Base-by-base conservation (phyloP, 2,329 filamentous ascomycete species). In the Eutypella sp. region DNA sequence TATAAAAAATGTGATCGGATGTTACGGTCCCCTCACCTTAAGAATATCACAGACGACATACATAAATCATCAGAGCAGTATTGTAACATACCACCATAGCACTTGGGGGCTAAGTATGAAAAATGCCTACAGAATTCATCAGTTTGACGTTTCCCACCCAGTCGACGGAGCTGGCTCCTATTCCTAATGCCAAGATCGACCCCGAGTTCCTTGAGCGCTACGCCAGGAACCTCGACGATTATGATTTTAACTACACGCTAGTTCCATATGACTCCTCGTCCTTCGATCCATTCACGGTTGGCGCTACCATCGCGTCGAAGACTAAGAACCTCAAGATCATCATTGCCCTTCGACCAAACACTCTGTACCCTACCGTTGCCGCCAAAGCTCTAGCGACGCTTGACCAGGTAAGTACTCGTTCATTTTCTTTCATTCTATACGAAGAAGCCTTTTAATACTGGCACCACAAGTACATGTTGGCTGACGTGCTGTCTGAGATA, bases 301-400 rank as follows among this genome's bases (percentile, higher is more conserved):
- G 76, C 19, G 77, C 79, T 0, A 81, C 76, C 13, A 80, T 83
- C 46, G 71, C 73, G 0, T 62, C 78, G 0, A 68, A 66, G 34
- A 82, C 79, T 42, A 81, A 80, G 52, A 73, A 81, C 23, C 62
- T 83, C 55, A 82, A 76, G 52, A 66, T 82, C 48, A 80, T 82
- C 57, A 81, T 82, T 47, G 79, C 79, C 3, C 70, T 82, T 3
- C 73, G 79, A 1, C 79, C 79, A 24, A 83, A 83, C 65, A 81
- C 78, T 0, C 57, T 82, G 7, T 81, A 79, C 55, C 79, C 79
- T 4, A 83, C 79, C 2, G 78, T 82, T 0, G 79, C 79, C 0
- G 79, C 79, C 36, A 82, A 82, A 60, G 73, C 76, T 3, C 71
- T 83, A 1, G 78, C 79, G 2, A 82, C 79, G 0, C 72, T 83